A percentile compares a stretch with the other conserved stretches of the same genome.
phyloP scores from a whole-genome alignment of 768 basidiomycete genomes.

The Lactarius trivialis region DNA sequence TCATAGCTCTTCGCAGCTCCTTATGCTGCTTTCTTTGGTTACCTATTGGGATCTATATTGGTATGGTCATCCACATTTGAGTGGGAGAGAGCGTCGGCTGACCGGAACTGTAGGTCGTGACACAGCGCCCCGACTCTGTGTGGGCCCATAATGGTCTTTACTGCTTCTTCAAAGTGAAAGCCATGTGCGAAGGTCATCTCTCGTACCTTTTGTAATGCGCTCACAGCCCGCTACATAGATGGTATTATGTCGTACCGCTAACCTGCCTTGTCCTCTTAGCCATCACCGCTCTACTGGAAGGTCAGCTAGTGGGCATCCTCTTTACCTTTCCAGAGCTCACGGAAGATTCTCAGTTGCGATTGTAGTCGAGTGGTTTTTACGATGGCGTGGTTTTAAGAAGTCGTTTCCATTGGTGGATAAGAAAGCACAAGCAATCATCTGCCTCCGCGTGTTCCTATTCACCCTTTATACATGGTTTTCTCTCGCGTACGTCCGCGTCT shows the following conservation, averaged over 20 bases:
- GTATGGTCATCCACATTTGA: background rate
- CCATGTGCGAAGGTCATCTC: slow-evolving; percentile 33
- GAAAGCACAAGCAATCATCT: slow-evolving; percentile 33
- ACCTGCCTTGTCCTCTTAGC: slow-evolving; percentile 39
- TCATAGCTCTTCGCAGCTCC: slow-evolving; percentile 33
- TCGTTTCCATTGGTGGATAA: slow-evolving; percentile 38
- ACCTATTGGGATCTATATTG: slow-evolving; percentile 32
- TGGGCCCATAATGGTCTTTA: slow-evolving; percentile 41
- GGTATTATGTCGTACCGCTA: slow-evolving; percentile 31
- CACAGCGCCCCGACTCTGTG: slow-evolving; percentile 25
- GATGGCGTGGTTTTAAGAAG: slow-evolving; percentile 32
- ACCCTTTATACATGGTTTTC: slow-evolving; percentile 12
- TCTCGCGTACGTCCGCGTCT: slow-evolving; percentile 11
- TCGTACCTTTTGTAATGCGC: background rate
- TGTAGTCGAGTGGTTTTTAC: slow-evolving; percentile 37
- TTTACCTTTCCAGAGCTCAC: slow-evolving; percentile 5
- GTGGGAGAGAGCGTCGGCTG: background rate
- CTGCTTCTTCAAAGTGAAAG: slow-evolving; percentile 35
- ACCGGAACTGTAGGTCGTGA: slow-evolving; percentile 18
- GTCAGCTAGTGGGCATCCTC: slow-evolving; percentile 27
- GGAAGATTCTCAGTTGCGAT: slow-evolving; percentile 34
- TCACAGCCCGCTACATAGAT: slow-evolving; percentile 19
- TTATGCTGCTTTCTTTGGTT: slow-evolving; percentile 39
- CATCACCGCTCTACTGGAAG: slow-evolving; percentile 40
- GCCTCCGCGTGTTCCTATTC: slow-evolving; percentile 31